These are phyloP conservation scores for Harringtonia lauricola DNA, from an alignment of 2,329 filamentous ascomycete species.

Conservation along the genomic window DNA sequence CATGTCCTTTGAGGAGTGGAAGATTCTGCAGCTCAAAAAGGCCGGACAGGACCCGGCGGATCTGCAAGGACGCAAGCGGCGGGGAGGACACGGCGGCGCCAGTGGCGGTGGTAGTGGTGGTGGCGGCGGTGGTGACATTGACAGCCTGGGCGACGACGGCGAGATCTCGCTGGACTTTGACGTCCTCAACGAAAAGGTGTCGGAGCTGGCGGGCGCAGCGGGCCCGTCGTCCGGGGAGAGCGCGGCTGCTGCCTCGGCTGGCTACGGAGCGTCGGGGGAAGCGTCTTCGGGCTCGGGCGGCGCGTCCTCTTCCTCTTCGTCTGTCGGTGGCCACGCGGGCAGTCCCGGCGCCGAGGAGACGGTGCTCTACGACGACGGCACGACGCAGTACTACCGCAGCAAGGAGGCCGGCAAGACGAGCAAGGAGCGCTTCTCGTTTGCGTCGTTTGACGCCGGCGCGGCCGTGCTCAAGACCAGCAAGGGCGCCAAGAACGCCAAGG, in stretches of 20 bases:
- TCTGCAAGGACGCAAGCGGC: slow-evolving; percentile 43
- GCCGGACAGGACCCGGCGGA: slow-evolving; percentile 63
- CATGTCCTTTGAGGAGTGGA: slow-evolving; percentile 98
- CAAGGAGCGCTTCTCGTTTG: slow-evolving; percentile 95
- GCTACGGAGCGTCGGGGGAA: no score
- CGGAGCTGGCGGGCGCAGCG: slow-evolving; percentile 26
- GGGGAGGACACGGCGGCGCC: not conserved
- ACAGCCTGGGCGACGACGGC: slow-evolving; percentile 73
- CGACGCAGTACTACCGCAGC: slow-evolving; percentile 52
- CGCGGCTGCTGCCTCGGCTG: no score
- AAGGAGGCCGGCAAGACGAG: slow-evolving; percentile 96
- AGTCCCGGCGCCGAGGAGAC: slow-evolving; percentile 20
- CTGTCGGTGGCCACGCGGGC: no score
- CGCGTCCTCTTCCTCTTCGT: no score
- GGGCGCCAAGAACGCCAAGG: slow-evolving; percentile 77
- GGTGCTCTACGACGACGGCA: slow-evolving; percentile 34
- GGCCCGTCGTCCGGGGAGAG: no score
- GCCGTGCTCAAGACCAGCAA: slow-evolving; percentile 84
- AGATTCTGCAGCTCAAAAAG: slow-evolving; percentile 80
- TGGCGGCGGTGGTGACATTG: slow-evolving; percentile 44
- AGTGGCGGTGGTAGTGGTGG: slow-evolving; percentile 22
- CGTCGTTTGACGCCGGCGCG: slow-evolving; percentile 92
- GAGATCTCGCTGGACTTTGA: slow-evolving; percentile 61
- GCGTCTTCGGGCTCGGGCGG: no score
- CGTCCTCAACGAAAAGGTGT: slow-evolving; percentile 31